Evolutionary conservation across 2,329 filamentous ascomycete genomes (phyloP).

Genomic region (Monilinia vaccinii-corymbosi): DNA sequence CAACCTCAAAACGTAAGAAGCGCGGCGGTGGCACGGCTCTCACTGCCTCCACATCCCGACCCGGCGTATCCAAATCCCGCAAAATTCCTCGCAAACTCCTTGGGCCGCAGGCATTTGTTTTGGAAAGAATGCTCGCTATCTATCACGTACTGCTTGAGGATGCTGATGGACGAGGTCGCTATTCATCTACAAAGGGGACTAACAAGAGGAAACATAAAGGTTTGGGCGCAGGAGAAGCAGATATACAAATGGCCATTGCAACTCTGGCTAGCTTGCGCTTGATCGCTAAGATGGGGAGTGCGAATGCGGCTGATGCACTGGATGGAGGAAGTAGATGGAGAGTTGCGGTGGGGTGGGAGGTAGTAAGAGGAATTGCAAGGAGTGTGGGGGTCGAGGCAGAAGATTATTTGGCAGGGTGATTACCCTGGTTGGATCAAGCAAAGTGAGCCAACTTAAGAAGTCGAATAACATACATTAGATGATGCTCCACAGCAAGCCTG

Average conservation of each 20-base stretch:
- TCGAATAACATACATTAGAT: background rate
- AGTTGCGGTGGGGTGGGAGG: slow-evolving; percentile 72
- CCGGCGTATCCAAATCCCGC: slow-evolving; percentile 44
- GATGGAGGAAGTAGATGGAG: slow-evolving; percentile 67
- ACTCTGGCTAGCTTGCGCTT: slow-evolving; percentile 64
- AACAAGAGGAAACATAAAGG: slow-evolving; percentile 9
- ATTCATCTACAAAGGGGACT: background rate
- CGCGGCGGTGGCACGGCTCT: slow-evolving; percentile 37
- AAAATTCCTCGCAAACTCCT: slow-evolving; percentile 71
- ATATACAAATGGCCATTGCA: slow-evolving; percentile 56
- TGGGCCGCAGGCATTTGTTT: slow-evolving; percentile 65
- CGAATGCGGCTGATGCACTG: slow-evolving; percentile 48
- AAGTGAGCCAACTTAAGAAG: background rate
- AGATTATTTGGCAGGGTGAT: slow-evolving; percentile 62
- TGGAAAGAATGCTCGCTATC: slow-evolving; percentile 72
- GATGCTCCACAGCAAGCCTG: background rate
- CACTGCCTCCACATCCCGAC: slow-evolving; percentile 20
- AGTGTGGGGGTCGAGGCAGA: slow-evolving; percentile 70
- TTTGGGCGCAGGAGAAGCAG: slow-evolving; percentile 33
- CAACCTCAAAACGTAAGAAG: slow-evolving; percentile 30
- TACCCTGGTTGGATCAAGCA: background rate
- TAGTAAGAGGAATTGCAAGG: slow-evolving; percentile 59
- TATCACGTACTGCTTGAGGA: slow-evolving; percentile 55
- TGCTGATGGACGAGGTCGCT: slow-evolving; percentile 22
- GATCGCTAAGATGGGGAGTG: slow-evolving; percentile 52